Base-by-base conservation (phyloP, 1,139 yeast genomes). In the Candida sanyaensis region DNA sequence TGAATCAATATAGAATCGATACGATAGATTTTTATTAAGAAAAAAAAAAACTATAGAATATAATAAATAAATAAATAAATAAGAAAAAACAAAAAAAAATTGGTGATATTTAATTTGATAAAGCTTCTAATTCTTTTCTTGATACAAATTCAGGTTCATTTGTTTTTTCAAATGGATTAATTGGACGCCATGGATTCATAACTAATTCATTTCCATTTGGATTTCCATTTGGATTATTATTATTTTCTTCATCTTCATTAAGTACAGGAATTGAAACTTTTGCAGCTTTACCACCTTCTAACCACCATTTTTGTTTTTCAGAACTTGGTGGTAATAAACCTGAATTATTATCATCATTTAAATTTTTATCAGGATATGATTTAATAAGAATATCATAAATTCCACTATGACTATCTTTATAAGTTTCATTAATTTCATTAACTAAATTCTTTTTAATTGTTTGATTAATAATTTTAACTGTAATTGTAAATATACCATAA, bases 291-390 rank as follows among this genome's bases (percentile, higher is more conserved):
- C 95, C 93, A 8, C 84, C 85, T 12, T 84, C 84, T 36, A 90
- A 75, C 99, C 99, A 93, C 99, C 99, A 93, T 64, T 90, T 89
- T 31, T 78, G 71, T 11, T 72, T 64, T 47, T 89, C 96, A 0
- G 95, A 81, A 52, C 96, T 87, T 17, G 99, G 99, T 0, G 97
- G 89, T 2, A 97, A 97, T 45, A 92, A 69, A 23, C 71, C 70
- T 41, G 62, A 58, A 47, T 59, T 65, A 47, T 59, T 65, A 38
- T 62, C 65, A 23, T 46, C 47, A 38, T 39, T 31, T 23, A 40
- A 42, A 12, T 45, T 42, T n/a, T 42, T 48, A 47, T 64, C 66
- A 49, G 66, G 59, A 50, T 58, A 65, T 51, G 65, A 68, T 53
- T 65, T 64, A 10, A 48, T 39, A 11, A 61, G 55, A 28, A 64